Evolutionary conservation across 768 basidiomycete species (phyloP), one percentile per base, ranked within the genome.

Genomic region (Astraeus odoratus): DNA sequence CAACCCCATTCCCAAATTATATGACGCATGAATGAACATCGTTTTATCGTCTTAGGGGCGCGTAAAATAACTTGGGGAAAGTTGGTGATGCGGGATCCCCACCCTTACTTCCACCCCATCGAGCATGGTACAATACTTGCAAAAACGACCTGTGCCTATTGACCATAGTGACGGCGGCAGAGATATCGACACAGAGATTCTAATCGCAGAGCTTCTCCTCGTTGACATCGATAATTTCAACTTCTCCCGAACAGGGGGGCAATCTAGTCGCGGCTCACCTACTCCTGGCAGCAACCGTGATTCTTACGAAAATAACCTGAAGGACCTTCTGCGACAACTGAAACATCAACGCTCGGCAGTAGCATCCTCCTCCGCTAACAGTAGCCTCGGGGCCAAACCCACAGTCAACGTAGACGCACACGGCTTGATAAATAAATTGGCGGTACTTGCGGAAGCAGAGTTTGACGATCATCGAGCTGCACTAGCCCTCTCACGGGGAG

Each of bases 341-440:
- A 69, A 35, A 68, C 73, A 39, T 46, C 65, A n/a, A 75, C 77
- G 0, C 57, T 73, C 10, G 57, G 60, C 20, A 36, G 69, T n/a
- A n/a, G n/a, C n/a, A n/a, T n/a, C n/a, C n/a, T n/a, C n/a, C n/a
- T n/a, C 1, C 72, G 71, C 41, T 56, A 55, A 8, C 66, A 72
- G 35, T 58, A 19, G 36, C 66, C 30, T 50, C 69, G 6, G 50
- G 58, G 12, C 52, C 8, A 49, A 52, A 3, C 68, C 71, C 44
- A 56, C 47, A 1, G 54, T 53, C 2, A 51, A 62, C 18, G 45
- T 22, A 12, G 18, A 37, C 36, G 5, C 18, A 22, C 36, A 37
- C 19, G 18, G 9, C 8, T 20, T 37, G 18, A 18, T 76, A 3
- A 50, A 57, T 5, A 62, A 60, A 0, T 47, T 65, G 5, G 47